Conservation (phyloP, 2,329 filamentous ascomycete genomes). For the Hymenoscyphus albidus region DNA sequence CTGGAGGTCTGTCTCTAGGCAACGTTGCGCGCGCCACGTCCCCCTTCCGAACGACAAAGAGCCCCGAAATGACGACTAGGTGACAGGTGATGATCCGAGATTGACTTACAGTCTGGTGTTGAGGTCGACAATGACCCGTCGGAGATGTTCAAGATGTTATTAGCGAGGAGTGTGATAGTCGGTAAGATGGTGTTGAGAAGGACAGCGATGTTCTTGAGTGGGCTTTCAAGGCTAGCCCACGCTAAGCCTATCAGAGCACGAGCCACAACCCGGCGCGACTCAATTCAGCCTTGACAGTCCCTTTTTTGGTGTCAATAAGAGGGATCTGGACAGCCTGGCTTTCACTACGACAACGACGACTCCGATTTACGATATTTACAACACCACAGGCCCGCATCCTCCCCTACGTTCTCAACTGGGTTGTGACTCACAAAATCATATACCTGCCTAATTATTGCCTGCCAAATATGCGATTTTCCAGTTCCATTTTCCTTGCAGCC, state of each 20-base stretch:
- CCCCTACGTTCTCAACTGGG: neutral
- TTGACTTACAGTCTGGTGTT: conserved; percentile 27
- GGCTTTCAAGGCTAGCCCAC: conserved; percentile 12
- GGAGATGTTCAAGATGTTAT: conserved; percentile 32
- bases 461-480: conserved; percentile 34
- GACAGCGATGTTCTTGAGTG: conserved; percentile 24
- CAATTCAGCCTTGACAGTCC: neutral
- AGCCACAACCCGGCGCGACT: conserved; percentile 11
- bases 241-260: conserved; percentile 15
- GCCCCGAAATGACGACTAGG: neutral
- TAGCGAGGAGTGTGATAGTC: conserved; percentile 31
- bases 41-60: neutral
- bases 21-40: conserved; percentile 3
- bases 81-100: conserved; percentile 8
- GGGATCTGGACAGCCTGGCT: conserved; percentile 8
- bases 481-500: conserved; percentile 29
- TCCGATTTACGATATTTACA: neutral
- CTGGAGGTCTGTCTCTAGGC: conserved; percentile 2
- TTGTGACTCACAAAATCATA: neutral
- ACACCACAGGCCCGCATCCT: neutral
- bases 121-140: conserved; percentile 29
- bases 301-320: conserved; percentile 1
- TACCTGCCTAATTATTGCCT: neutral
- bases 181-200: conserved; percentile 27
- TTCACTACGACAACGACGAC: neutral